These are phyloP conservation scores for Dictyostelium purpureum DNA, from an alignment of 78 protist species.

Conservation along the genomic window DNA sequence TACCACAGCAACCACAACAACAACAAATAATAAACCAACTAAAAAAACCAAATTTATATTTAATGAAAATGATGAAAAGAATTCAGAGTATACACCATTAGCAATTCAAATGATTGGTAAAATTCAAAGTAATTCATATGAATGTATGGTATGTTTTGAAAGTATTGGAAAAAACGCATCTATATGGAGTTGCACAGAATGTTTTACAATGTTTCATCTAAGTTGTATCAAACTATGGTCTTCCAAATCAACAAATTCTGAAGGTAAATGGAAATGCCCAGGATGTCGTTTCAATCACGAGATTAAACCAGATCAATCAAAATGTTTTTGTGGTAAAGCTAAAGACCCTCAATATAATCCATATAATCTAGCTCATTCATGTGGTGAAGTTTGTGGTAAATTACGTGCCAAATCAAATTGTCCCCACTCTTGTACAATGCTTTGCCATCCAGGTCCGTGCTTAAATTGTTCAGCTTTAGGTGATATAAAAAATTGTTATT, in stretches of 20 bases:
- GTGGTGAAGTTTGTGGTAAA: constrained; percentile 81
- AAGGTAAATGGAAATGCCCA: constrained; percentile 82
- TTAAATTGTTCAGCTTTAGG: constrained; percentile 71
- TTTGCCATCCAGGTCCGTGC: constrained; percentile 88
- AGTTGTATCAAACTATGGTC: constrained; percentile 81
- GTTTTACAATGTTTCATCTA: constrained; percentile 81
- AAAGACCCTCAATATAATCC: constrained; percentile 50
- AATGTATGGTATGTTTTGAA: constrained; percentile 87
- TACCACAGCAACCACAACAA: not conserved
- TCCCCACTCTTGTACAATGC: constrained; percentile 75
- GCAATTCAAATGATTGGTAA: constrained; percentile 61
- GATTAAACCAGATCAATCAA: not conserved
- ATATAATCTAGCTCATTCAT: constrained; percentile 59
- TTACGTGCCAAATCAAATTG: constrained; percentile 59
- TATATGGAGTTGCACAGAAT: constrained; percentile 58
- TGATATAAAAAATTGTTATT: constrained; percentile 45
- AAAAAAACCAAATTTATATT: constrained; percentile 31
- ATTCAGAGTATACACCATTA: constrained; percentile 63
- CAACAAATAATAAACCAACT: not conserved
- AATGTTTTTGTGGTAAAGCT: constrained; percentile 76
- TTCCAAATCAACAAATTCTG: not conserved
- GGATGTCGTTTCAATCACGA: constrained; percentile 46
- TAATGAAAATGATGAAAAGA: constrained; percentile 49
- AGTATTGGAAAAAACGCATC: constrained; percentile 19
- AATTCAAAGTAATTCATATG: constrained; percentile 32